These are phyloP conservation scores for Plenodomus lindquistii DNA, from an alignment of 2,329 filamentous ascomycete genomes.

Conservation along the genomic window DNA sequence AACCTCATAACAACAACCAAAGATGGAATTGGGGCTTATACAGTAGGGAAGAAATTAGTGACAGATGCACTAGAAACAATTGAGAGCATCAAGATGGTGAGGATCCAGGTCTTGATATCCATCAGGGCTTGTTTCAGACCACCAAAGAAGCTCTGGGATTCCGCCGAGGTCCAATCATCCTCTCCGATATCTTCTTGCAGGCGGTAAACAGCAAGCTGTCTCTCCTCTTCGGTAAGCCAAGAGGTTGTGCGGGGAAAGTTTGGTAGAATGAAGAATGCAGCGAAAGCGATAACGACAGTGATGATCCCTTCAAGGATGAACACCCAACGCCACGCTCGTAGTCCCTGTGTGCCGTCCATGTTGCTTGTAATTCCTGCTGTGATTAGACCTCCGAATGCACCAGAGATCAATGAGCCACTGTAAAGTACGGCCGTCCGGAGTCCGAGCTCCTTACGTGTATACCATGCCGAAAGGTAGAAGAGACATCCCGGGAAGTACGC, in stretches of 20 bases:
- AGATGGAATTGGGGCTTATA: too few species aligned
- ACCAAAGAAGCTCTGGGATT: slow-evolving; percentile 44
- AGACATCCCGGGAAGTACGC: slow-evolving; percentile 61
- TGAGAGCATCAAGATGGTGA: slow-evolving; percentile 46
- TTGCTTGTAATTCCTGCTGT: slow-evolving; percentile 66
- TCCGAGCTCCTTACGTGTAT: slow-evolving; percentile 69
- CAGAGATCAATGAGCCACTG: slow-evolving; percentile 69
- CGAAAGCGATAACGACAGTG: slow-evolving; percentile 64
- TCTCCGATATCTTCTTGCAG: slow-evolving; percentile 46
- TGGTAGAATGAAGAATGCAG: slow-evolving; percentile 64
- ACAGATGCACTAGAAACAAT: slow-evolving; percentile 47
- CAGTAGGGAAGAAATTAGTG: slow-evolving; percentile 63
- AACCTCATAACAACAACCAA: too few species aligned
- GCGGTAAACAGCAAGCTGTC: slow-evolving; percentile 43
- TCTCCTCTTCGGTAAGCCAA: slow-evolving; percentile 47
- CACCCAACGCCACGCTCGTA: slow-evolving; percentile 67
- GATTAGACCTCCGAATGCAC: slow-evolving; percentile 69
- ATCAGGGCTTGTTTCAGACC: slow-evolving; percentile 46
- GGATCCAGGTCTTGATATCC: slow-evolving; percentile 47
- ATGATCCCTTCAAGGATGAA: slow-evolving; percentile 73
- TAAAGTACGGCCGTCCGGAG: slow-evolving; percentile 69
- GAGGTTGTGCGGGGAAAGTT: slow-evolving; percentile 63
- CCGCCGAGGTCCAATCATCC: slow-evolving; percentile 45
- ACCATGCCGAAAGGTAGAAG: slow-evolving; percentile 69
- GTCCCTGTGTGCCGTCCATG: slow-evolving; percentile 61